A percentile compares a stretch with the other conserved stretches of the same genome.
Conservation (phyloP, 257 asterid genomes). For the Gentiana dahurica region DNA sequence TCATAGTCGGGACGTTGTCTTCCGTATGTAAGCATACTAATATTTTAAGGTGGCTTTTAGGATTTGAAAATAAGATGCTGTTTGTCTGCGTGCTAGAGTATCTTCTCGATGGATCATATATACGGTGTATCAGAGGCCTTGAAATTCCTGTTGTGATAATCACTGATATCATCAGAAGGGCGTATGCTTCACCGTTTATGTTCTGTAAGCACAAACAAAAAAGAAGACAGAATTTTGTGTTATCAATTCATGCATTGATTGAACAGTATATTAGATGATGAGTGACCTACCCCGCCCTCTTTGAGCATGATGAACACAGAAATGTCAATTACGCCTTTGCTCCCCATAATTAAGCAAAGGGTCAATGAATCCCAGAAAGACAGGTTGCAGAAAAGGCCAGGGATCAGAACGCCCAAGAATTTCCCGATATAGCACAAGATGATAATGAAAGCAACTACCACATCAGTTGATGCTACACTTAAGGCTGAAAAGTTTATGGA, state of each 20-base stretch:
- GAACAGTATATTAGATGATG: too few relatives aligned
- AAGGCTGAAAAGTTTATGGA: slow-evolving; percentile 19
- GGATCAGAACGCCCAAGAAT: slow-evolving; percentile 29
- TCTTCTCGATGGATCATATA: slow-evolving; percentile 52
- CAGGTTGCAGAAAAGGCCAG: slow-evolving; percentile 24
- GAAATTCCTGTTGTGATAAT: slow-evolving; percentile 40
- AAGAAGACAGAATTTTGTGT: too few relatives aligned
- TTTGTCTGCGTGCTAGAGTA: slow-evolving; percentile 25
- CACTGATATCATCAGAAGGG: slow-evolving; percentile 36
- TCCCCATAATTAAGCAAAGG: slow-evolving; percentile 47
- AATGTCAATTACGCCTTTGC: slow-evolving; percentile 51
- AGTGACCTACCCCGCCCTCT: slow-evolving; percentile 31
- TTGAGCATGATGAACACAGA: slow-evolving; percentile 25
- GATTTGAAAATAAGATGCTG: slow-evolving; percentile 26
- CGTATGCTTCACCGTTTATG: slow-evolving; percentile 33
- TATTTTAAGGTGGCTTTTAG: slow-evolving; percentile 31
- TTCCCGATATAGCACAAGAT: slow-evolving; percentile 26
- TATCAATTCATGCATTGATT: too few relatives aligned
- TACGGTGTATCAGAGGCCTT: slow-evolving; percentile 27
- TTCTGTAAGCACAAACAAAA: slow-evolving; percentile 20
- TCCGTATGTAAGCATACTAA: slow-evolving; percentile 37
- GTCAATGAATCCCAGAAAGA: slow-evolving; percentile 34
- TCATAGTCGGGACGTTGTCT: slow-evolving; percentile 36
- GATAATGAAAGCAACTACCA: slow-evolving; percentile 15
- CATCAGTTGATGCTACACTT: slow-evolving; percentile 1